Evolutionary conservation across 2,329 filamentous ascomycete species (phyloP), one percentile per base, ranked within the genome.

Genomic region (Alternaria consortialis): DNA sequence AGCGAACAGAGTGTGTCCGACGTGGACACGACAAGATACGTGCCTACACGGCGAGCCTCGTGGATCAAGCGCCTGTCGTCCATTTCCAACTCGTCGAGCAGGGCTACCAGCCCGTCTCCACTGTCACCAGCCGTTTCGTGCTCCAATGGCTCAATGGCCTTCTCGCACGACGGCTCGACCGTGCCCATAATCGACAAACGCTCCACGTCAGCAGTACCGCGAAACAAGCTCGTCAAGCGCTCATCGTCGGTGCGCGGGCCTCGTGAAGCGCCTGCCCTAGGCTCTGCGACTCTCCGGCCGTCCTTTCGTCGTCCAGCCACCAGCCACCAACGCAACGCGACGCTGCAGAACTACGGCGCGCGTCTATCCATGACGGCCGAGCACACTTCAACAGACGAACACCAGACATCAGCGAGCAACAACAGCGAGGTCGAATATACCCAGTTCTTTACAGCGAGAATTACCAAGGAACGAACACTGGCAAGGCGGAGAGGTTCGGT

Each of bases 201-300:
- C 20, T 72, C 72, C 12, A 75, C 80, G 40, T 69, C 75, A 31
- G 74, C 79, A 15, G 77, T 87, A 32, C 82, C 87, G 8, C 89
- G 88, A 17, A 94, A 94, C 78, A 93, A 92, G 80, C 83, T 94
- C 40, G 90, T 93, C 53, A 94, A 94, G 79, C 87, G 91, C 62
- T 84, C 87, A 37, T 84, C 88, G 3, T 87, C 90, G 20, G 80
- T 83, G 47, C 84, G 84, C 65, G 80, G 80, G 53, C 73, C 81
- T 53, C 80, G 80, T 63, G 75, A 82, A 48, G 80, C 83, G 6
- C 72, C 79, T 12, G 74, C 80, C 43, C 83, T 82, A 60, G 82
- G 84, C 64, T 84, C 88, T 32, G 87, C 81, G 65, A 85, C 88
- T 48, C 87, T 90, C 70, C 82, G 91, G 63, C 85, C 88, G 2